These are phyloP conservation scores for Pezicula carpinea DNA, from an alignment of 2,329 filamentous ascomycete species.

Conservation along the genomic window DNA sequence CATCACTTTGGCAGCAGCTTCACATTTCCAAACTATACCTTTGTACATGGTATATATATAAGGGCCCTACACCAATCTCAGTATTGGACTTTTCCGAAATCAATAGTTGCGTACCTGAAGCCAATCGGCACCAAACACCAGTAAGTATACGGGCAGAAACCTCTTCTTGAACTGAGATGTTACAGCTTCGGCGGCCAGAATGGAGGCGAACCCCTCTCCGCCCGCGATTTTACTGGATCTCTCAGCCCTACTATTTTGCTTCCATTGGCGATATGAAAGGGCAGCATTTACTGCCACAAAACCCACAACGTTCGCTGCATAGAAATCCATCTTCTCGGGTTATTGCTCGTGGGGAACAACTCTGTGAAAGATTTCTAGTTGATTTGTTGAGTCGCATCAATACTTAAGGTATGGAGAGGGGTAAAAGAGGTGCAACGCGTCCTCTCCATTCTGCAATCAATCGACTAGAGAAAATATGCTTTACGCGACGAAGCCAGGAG, in stretches of 20 bases:
- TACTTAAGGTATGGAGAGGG: neutral
- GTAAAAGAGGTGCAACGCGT: neutral
- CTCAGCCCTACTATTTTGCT: conserved; percentile 1
- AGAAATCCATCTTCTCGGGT: conserved; percentile 16
- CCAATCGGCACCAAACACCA: conserved; percentile 46
- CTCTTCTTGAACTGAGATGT: conserved; percentile 17
- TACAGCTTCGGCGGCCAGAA: conserved; percentile 7
- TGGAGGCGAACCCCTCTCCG: conserved; percentile 1
- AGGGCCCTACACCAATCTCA: conserved; percentile 11
- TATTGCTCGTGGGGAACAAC: neutral
- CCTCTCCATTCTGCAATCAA: neutral
- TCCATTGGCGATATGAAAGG: conserved; percentile 8
- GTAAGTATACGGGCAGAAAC: conserved; percentile 38
- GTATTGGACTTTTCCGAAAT: neutral
- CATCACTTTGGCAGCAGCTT: neutral
- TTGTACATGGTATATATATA: conserved; percentile 26
- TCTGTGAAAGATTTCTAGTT: too few species aligned
- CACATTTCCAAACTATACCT: conserved; percentile 8
- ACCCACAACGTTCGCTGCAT: conserved; percentile 13
- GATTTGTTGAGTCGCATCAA: neutral
- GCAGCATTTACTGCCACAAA: conserved; percentile 14
- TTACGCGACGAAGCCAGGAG: conserved; percentile 1
- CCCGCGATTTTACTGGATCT: conserved; percentile 1
- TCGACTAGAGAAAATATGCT: neutral
- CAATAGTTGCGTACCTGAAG: conserved; percentile 33